These are phyloP conservation scores for Cardamine chenopodiifolia DNA, from an alignment of 345 rosid genomes.

Conservation along the genomic window DNA sequence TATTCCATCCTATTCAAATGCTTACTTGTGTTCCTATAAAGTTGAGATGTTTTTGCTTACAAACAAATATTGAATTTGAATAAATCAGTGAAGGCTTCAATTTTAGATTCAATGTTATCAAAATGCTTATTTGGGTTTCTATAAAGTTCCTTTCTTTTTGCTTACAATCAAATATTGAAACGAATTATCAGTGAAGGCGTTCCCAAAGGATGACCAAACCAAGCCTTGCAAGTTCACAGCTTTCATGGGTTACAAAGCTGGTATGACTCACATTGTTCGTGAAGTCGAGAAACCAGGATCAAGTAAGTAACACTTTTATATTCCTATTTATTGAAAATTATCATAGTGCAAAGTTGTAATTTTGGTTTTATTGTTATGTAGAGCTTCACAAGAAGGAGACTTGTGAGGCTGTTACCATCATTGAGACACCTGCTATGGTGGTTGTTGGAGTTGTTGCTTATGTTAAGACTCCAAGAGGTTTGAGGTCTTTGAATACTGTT, in stretches of 20 bases:
- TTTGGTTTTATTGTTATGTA: slow-evolving; percentile 2
- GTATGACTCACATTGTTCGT: slow-evolving; percentile 89
- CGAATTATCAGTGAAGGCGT: slow-evolving; percentile 70
- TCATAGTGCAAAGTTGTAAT: background rate
- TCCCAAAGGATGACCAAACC: slow-evolving; percentile 78
- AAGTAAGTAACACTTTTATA: slow-evolving; percentile 49
- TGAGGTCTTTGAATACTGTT: slow-evolving; percentile 74
- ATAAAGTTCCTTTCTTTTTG: background rate
- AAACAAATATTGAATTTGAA: background rate
- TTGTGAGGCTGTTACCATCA: slow-evolving; percentile 81
- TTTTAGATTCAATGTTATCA: background rate
- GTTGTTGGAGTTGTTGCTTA: slow-evolving; percentile 91
- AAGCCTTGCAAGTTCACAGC: slow-evolving; percentile 90
- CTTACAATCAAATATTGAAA: background rate
- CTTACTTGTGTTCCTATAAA: background rate
- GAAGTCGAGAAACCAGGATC: slow-evolving; percentile 94
- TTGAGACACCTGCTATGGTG: slow-evolving; percentile 87
- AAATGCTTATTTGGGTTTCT: background rate
- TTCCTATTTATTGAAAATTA: too few relatives aligned
- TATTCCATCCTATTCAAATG: background rate
- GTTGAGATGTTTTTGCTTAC: background rate
- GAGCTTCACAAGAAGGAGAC: slow-evolving; percentile 98
- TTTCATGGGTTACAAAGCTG: slow-evolving; percentile 91
- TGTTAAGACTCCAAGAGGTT: slow-evolving; percentile 76
- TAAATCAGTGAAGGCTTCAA: slow-evolving; percentile 93